Evolutionary conservation across 1,284 basidiomycete species (phyloP).

Genomic region (Amylostereum areolatum): DNA sequence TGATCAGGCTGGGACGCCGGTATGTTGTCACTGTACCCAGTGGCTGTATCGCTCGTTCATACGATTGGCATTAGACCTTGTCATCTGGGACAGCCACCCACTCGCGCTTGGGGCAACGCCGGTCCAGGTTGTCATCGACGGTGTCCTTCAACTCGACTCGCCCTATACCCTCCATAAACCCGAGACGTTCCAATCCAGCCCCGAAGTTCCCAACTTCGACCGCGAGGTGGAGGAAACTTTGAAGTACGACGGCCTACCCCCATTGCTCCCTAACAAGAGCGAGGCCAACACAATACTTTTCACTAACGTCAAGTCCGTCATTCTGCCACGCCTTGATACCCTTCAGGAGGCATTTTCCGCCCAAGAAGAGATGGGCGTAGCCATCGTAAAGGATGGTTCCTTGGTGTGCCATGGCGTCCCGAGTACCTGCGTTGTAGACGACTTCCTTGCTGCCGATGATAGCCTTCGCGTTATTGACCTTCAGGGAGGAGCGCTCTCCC

Average conservation of each 20-base stretch:
- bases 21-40: constrained; percentile 11
- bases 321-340: background rate
- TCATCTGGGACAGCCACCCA: constrained; percentile 79
- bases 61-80: constrained; percentile 64
- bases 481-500: constrained; percentile 36
- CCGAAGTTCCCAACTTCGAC: constrained; percentile 55
- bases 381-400: constrained; percentile 25
- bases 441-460: constrained; percentile 8
- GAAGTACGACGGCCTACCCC: constrained; percentile 63
- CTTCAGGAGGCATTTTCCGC: background rate
- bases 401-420: constrained; percentile 23
- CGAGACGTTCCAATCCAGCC: constrained; percentile 36
- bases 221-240: constrained; percentile 47
- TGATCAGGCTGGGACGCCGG: constrained; percentile 33
- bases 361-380: background rate
- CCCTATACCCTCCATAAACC: constrained; percentile 44
- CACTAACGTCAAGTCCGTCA: constrained; percentile 39
- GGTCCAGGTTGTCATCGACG: constrained; percentile 71
- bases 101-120: constrained; percentile 73
- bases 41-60: background rate
- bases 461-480: constrained; percentile 25
- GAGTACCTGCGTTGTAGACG: constrained; percentile 11
- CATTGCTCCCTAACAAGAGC: constrained; percentile 36
- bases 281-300: constrained; percentile 44
- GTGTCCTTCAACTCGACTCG: constrained; percentile 51